phyloP scores from a whole-genome alignment of 495 filamentous ascomycete genomes.

The Penicillium egyptiacum region DNA sequence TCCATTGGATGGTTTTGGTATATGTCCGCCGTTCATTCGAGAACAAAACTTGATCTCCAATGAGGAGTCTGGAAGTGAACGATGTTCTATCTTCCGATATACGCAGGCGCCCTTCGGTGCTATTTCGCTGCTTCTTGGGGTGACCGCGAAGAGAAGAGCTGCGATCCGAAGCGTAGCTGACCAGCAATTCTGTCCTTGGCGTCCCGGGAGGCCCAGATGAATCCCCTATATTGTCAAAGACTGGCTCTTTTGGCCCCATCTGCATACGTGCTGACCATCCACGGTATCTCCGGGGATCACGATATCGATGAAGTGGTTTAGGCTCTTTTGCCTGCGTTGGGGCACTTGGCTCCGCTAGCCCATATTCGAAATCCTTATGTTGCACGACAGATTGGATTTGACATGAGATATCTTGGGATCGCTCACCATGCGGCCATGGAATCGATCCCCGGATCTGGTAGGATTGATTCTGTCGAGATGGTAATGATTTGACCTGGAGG shows the following conservation, averaged over 20 bases:
- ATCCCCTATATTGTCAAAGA: slow-evolving; percentile 13
- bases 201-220: slow-evolving; percentile 42
- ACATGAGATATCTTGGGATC: not conserved
- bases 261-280: slow-evolving; percentile 45
- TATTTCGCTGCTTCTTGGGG: not conserved
- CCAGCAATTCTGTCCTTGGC: slow-evolving; percentile 30
- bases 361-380: not conserved
- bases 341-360: not conserved
- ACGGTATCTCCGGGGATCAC: slow-evolving; percentile 27
- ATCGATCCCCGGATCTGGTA: not conserved
- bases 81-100: not conserved
- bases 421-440: slow-evolving; percentile 2
- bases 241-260: slow-evolving; percentile 20
- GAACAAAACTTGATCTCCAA: not conserved
- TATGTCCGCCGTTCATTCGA: not conserved
- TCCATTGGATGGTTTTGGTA: slow-evolving; percentile 10
- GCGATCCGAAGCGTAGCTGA: slow-evolving; percentile 27
- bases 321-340: not conserved
- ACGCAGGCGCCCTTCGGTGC: not conserved
- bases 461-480: not conserved
- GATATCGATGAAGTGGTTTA: not conserved
- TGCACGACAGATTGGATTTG: slow-evolving; percentile 4
- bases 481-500: not conserved
- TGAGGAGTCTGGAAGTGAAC: not conserved
- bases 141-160: slow-evolving; percentile 6